A percentile compares a stretch with the other conserved stretches of the same genome.
These are phyloP conservation scores for Parastagonospora nodorum DNA, from an alignment of 2,329 filamentous ascomycete genomes.

Conservation along the genomic window DNA sequence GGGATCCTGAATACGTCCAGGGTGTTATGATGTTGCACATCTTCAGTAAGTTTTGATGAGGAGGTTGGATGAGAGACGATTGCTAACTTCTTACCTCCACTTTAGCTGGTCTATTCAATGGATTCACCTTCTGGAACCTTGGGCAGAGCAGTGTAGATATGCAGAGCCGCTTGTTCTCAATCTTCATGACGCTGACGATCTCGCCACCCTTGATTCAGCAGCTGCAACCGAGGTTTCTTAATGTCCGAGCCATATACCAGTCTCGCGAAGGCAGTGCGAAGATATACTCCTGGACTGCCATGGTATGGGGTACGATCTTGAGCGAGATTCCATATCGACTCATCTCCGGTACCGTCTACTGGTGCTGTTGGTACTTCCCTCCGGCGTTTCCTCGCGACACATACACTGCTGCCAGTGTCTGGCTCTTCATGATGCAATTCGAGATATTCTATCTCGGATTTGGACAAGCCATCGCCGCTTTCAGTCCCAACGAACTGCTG, in stretches of 20 bases:
- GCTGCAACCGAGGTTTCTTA: conserved; percentile 73
- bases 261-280: conserved; percentile 76
- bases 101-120: conserved; percentile 52
- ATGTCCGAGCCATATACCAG: conserved; percentile 69
- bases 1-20: conserved; percentile 69
- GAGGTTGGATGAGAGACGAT: too few relatives aligned
- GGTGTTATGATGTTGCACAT: conserved; percentile 57
- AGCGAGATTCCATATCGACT: conserved; percentile 74
- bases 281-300: conserved; percentile 78
- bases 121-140: conserved; percentile 56
- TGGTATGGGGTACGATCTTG: conserved; percentile 67
- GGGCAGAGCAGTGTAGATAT: conserved; percentile 49
- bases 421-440: conserved; percentile 68
- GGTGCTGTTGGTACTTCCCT: conserved; percentile 57
- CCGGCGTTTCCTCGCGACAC: conserved; percentile 59
- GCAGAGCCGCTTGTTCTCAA: conserved; percentile 70
- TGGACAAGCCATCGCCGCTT: conserved; percentile 69
- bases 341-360: conserved; percentile 69
- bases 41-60: conserved; percentile 26
- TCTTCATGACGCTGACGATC: conserved; percentile 79
- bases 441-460: conserved; percentile 69
- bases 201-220: conserved; percentile 76
- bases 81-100: too few relatives aligned
- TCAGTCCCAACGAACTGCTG: conserved; percentile 69
- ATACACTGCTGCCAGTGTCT: conserved; percentile 65